Evolutionary conservation across 768 basidiomycete genomes (phyloP), one percentile per base, ranked within the genome.

Genomic region (Tylopilus plumbeoviolaceoides): DNA sequence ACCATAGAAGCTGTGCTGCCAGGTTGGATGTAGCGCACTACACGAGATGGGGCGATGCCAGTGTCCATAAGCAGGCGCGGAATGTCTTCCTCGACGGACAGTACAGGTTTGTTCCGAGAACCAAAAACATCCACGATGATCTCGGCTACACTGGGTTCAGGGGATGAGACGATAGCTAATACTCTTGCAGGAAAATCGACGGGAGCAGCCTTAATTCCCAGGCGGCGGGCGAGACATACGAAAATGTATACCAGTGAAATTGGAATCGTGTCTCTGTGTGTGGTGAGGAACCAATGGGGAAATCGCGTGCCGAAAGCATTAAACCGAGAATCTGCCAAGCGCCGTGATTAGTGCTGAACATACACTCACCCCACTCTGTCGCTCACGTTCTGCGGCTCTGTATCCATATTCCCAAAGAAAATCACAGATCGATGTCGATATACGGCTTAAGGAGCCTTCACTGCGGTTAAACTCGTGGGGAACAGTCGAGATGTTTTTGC

Each of bases 161-260:
- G 66, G 0, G 73, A 70, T 11, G 69, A 61, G 41, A 87, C 74
- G 49, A 81, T 71, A 12, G 73, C 81, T 31, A 85, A 61, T 14
- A 87, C 84, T 47, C 73, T 74, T 9, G 68, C 65, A 6, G 84
- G 85, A 50, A 83, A 82, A 58, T 81, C 75, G 17, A 82, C 64
- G 0, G 84, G 83, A 5, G 71, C 72, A 0, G 82, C 82, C 8
- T 63, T 56, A 17, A 86, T 69, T 23, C 77, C 80, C 1, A 85
- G 62, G 31, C 80, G 74, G 15, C 75, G 72, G 17, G 76, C 75
- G 41, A 87, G 66, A 17, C 77, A 74, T 12, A 80, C 74, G 54
- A 84, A 87, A 21, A 83, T 61, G 65, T 80, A 82, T 36, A 78
- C 78, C 40, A 86, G 70, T 11, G 81, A 82, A 44, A 87, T 77